Percentiles rank a stretch among this genome's conserved stretches.
These are phyloP conservation scores for Cymbidium sinense DNA, from an alignment of 106 monocot species.

Conservation along the genomic window DNA sequence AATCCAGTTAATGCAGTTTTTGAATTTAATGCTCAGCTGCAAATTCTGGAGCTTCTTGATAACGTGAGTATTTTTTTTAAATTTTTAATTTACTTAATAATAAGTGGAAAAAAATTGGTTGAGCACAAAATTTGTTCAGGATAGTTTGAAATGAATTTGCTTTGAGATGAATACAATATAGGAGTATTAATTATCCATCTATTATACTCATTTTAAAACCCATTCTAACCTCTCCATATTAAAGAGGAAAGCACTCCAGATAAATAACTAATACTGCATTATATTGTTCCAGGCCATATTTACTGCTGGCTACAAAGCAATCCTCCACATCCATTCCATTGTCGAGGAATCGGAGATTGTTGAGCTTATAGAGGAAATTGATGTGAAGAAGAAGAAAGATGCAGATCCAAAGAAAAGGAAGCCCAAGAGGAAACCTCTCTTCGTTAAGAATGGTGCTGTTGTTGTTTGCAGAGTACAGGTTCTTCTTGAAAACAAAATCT, in stretches of 20 bases:
- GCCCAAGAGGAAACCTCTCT: conserved; percentile 82
- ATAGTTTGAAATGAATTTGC: too few species aligned
- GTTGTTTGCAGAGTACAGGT: conserved; percentile 92
- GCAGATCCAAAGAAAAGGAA: conserved; percentile 84
- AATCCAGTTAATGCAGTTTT: conserved; percentile 43
- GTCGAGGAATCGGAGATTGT: conserved; percentile 98
- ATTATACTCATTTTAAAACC: too few species aligned
- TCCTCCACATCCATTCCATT: conserved; percentile 83
- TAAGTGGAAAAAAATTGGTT: too few species aligned
- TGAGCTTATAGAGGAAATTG: conserved; percentile 89
- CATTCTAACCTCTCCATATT: neutral
- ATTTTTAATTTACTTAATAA: too few species aligned
- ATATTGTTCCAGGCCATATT: conserved; percentile 68
- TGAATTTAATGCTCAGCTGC: conserved; percentile 92
- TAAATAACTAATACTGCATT: neutral
- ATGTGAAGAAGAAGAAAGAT: conserved; percentile 71
- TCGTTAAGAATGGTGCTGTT: conserved; percentile 88
- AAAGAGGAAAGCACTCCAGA: neutral
- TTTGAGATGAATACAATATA: too few species aligned
- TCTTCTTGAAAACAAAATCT: neutral
- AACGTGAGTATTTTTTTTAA: conserved; percentile 45
- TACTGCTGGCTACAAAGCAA: conserved; percentile 94
- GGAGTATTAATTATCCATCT: too few species aligned
- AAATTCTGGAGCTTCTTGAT: conserved; percentile 91
- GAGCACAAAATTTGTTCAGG: too few species aligned